A percentile compares a stretch with the other conserved stretches of the same genome.
Evolutionary conservation across 108 stramenopile species (phyloP).

Genomic region (Asterionellopsis glacialis): DNA sequence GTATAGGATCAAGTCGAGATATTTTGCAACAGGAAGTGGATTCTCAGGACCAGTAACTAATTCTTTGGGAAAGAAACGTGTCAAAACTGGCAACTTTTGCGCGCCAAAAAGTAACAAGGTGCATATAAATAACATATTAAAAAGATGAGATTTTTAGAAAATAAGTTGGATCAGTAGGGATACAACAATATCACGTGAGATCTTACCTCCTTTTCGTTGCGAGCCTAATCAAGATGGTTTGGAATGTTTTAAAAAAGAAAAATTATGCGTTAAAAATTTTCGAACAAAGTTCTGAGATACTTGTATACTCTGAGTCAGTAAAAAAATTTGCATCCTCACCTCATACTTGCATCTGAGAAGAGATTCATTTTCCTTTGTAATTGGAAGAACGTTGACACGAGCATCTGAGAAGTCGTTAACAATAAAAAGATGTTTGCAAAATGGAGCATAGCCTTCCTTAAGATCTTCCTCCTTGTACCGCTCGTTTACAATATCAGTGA

Average conservation of each 20-base stretch:
- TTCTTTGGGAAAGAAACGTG: slow-evolving; percentile 70
- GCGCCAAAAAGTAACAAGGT: background rate
- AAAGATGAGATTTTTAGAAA: background rate
- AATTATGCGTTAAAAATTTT: too few species aligned
- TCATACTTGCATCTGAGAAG: slow-evolving; percentile 83
- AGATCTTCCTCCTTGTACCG: slow-evolving; percentile 55
- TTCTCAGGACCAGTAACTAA: slow-evolving; percentile 28
- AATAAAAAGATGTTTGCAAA: slow-evolving; percentile 98
- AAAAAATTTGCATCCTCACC: too few species aligned
- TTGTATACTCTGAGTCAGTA: too few species aligned
- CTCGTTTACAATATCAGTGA: slow-evolving; percentile 71
- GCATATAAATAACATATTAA: background rate
- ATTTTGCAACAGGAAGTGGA: slow-evolving; percentile 73
- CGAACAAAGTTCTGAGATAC: too few species aligned
- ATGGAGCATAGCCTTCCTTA: slow-evolving; percentile 93
- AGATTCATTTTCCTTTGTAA: slow-evolving; percentile 77
- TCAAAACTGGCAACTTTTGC: slow-evolving; percentile 71
- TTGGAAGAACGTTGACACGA: slow-evolving; percentile 64
- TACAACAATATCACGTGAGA: background rate
- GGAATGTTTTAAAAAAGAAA: too few species aligned
- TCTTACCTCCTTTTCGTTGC: slow-evolving; percentile 73
- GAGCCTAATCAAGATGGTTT: too few species aligned
- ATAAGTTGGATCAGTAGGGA: too few species aligned
- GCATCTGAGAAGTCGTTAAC: slow-evolving; percentile 82
- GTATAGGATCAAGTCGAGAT: slow-evolving; percentile 92